phyloP scores from a whole-genome alignment of 768 basidiomycete species.

The Paxillus ammoniavirescens region DNA sequence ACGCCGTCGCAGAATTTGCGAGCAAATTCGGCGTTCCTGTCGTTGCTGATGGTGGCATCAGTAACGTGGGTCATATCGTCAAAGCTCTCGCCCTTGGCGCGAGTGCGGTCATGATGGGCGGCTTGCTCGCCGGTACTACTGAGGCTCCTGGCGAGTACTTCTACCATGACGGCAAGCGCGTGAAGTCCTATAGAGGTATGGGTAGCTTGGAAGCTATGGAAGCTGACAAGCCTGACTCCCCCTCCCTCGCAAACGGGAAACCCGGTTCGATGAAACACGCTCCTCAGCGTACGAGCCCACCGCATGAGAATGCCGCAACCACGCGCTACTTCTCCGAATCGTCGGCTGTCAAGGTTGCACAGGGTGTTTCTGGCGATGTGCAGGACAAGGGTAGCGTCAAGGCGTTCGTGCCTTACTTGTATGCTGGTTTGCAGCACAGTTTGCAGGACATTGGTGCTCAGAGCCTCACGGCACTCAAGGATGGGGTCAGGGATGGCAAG shows the following conservation, averaged over 20 bases:
- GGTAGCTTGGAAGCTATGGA: conserved; percentile 95
- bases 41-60: conserved; percentile 93
- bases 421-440: conserved; percentile 86
- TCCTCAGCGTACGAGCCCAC: conserved; percentile 43
- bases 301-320: conserved; percentile 90
- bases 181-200: conserved; percentile 99
- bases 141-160: conserved; percentile 99
- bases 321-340: conserved; percentile 59
- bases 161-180: conserved; percentile 97
- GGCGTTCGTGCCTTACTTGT: conserved; percentile 86
- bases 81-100: conserved; percentile 95
- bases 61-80: conserved; percentile 96
- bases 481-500: conserved; percentile 58
- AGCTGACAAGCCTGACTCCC: conserved; percentile 51
- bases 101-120: conserved; percentile 98
- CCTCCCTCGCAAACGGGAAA: conserved; percentile 20
- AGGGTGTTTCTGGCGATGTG: conserved; percentile 95
- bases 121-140: conserved; percentile 90
- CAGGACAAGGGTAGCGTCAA: conserved; percentile 95
- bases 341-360: conserved; percentile 92
- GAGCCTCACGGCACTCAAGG: conserved; percentile 63
- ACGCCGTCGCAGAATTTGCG: conserved; percentile 92
- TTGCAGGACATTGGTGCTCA: conserved; percentile 89
- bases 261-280: conserved; percentile 45
- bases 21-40: conserved; percentile 93